These are phyloP conservation scores for Ceratobasidium sp. DNA, from an alignment of 1,284 basidiomycete genomes.

Conservation along the genomic window DNA sequence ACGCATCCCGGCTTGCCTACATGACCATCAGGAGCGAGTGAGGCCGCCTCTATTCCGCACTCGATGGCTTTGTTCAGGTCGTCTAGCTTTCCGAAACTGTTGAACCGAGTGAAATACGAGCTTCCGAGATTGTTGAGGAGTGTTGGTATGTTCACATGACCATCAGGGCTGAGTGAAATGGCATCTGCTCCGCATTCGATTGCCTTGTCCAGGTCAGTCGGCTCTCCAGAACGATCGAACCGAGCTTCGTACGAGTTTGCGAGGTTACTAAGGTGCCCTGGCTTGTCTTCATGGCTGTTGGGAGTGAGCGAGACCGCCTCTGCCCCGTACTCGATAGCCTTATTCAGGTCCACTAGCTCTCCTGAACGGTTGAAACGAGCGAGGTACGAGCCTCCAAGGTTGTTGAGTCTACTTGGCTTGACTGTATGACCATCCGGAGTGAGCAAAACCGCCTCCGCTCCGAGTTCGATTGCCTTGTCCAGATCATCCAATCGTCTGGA, in stretches of 20 bases:
- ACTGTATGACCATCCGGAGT: not conserved
- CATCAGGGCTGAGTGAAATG: not conserved
- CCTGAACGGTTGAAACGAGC: not conserved
- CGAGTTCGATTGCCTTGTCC: not conserved
- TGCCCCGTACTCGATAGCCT: not conserved
- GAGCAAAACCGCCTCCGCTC: not conserved
- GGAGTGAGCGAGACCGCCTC: not conserved
- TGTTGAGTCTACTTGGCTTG: not conserved
- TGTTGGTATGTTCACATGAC: not conserved
- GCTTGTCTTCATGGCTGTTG: not conserved
- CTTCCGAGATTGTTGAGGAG: constrained; percentile 1
- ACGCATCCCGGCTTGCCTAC: not conserved
- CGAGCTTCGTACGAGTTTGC: not conserved
- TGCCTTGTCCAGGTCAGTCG: not conserved
- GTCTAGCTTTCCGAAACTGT: not conserved
- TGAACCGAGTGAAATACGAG: not conserved
- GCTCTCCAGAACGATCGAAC: not conserved
- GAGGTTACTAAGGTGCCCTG: not conserved
- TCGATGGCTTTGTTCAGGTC: not conserved
- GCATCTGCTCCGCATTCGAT: not conserved
- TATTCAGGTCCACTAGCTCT: not conserved
- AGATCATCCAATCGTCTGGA: not conserved
- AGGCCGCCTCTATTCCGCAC: not conserved
- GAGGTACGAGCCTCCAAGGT: not conserved
- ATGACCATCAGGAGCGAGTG: not conserved